Evolutionary conservation across 2,329 filamentous ascomycete genomes (phyloP).

Genomic region (Exserohilum turcica): DNA sequence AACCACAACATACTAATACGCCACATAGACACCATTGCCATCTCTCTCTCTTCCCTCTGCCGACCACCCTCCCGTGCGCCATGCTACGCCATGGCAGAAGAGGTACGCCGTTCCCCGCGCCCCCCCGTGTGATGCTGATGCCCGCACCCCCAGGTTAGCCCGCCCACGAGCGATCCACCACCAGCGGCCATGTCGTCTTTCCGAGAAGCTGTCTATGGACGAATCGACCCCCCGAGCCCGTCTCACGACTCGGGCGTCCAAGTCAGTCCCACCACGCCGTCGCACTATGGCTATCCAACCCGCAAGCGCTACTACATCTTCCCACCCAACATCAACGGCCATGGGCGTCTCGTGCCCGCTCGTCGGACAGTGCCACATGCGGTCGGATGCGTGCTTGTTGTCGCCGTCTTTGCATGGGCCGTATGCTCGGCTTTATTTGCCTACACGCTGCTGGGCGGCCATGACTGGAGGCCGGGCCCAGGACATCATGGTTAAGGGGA

Average conservation of each 20-base stretch:
- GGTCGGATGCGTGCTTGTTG: slow-evolving; percentile 18
- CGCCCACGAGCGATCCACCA: slow-evolving; percentile 4
- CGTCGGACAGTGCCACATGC: slow-evolving; percentile 29
- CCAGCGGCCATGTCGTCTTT: slow-evolving; percentile 3
- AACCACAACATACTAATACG: background rate
- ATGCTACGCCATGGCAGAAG: slow-evolving; percentile 25
- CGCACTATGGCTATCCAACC: slow-evolving; percentile 15
- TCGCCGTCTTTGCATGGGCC: slow-evolving; percentile 26
- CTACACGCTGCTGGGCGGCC: slow-evolving; percentile 20
- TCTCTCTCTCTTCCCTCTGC: background rate
- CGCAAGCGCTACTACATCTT: slow-evolving; percentile 29
- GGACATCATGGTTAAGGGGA: background rate
- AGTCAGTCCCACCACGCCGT: slow-evolving; percentile 14
- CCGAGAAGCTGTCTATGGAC: slow-evolving; percentile 21
- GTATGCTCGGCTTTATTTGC: slow-evolving; percentile 26
- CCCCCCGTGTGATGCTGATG: slow-evolving; percentile 5
- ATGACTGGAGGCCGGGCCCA: background rate
- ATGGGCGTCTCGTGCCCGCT: slow-evolving; percentile 27
- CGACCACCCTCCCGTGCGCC: background rate
- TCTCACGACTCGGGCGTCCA: slow-evolving; percentile 20
- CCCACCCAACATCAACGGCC: slow-evolving; percentile 29
- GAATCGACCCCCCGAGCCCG: slow-evolving; percentile 4
- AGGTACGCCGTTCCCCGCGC: slow-evolving; percentile 9
- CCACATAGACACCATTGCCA: background rate
- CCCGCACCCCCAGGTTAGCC: slow-evolving; percentile 9